Evolutionary conservation across 139 green algal genomes (phyloP), one percentile per base, ranked within the genome.

Genomic region (Ostreobium quekettii): DNA sequence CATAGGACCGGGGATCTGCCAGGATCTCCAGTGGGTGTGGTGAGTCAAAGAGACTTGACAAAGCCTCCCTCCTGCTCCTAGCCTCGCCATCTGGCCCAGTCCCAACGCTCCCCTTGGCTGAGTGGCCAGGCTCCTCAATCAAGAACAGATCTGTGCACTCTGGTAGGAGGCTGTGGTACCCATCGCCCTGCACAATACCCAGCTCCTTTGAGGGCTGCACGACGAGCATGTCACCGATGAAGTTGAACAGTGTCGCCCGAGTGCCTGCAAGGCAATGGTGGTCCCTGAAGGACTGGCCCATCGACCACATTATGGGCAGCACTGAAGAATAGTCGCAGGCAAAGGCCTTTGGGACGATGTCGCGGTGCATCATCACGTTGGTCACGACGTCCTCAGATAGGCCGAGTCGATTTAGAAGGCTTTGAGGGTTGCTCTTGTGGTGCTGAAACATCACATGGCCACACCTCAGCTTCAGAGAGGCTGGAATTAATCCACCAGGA

Each of bases 311-410:
- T 47, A 86, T 11, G 3, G 75, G 71, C 4, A 85, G 82, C 5
- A 98, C 85, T 8, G 87, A 76, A 2, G 79, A 80, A 83, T 98
- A 99, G 80, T 98, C 90, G 77, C 94, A 99, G 22, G 89, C 81
- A 74, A 99, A 97, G 28, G 93, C 91, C 22, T 92, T 87, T 0
- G 94, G 94, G 59, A 99, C 94, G 59, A 98, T 91, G 80, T 99
- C 94, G 2, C 82, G 72, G 4, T 83, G 68, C 87, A 96, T 95
- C 35, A 95, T 76, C 26, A 97, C 80, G 71, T 93, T 92, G 56
- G 81, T 72, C 22, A 97, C 74, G 19, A 78, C 74, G 48, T 84
- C 73, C 4, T 80, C 35, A 19, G 35, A 5, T 30, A 68, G 36
- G 24, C 36, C 36, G 5, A 68, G 31, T 32, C 15, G 49, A 36